These are phyloP conservation scores for Anaeramoeba flamelloides DNA, from an alignment of 78 protist genomes.

Conservation along the genomic window DNA sequence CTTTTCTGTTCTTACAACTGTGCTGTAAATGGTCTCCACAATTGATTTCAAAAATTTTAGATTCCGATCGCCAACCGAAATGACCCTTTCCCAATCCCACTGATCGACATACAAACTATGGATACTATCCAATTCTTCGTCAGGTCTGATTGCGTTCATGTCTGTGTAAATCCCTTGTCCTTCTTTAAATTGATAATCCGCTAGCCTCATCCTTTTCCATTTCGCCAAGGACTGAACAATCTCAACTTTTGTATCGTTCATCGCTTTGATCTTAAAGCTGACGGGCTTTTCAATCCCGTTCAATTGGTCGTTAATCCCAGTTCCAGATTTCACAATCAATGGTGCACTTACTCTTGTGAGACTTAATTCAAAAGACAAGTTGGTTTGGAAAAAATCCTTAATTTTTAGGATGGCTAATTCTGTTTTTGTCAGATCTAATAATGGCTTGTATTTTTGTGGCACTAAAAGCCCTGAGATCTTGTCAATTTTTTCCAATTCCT, in stretches of 20 bases:
- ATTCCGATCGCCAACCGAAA: not conserved
- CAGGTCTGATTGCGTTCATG: slow-evolving; percentile 9
- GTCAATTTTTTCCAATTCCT: no score
- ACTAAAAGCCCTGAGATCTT: no score
- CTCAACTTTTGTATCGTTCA: no score
- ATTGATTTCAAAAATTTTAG: not conserved
- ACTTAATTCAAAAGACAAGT: not conserved
- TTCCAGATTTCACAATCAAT: slow-evolving; percentile 8
- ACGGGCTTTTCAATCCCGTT: slow-evolving; percentile 13
- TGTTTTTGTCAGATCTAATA: no score
- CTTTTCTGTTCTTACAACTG: slow-evolving; percentile 10
- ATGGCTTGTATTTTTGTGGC: no score
- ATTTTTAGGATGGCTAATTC: not conserved
- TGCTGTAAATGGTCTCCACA: slow-evolving; percentile 8
- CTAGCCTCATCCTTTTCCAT: slow-evolving; percentile 13
- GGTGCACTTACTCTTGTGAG: slow-evolving; percentile 12
- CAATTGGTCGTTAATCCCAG: slow-evolving; percentile 5
- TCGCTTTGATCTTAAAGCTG: not conserved
- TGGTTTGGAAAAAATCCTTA: slow-evolving; percentile 2
- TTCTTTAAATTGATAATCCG: not conserved
- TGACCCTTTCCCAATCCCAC: no score
- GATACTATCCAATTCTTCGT: slow-evolving; percentile 11
- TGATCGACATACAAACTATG: slow-evolving; percentile 19
- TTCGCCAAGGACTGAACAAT: slow-evolving; percentile 16
- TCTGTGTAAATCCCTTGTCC: slow-evolving; percentile 12